Percentiles rank a stretch among this genome's conserved stretches.
phyloP scores from a whole-genome alignment of 148 eudicot genomes.

The Spergularia marina region DNA sequence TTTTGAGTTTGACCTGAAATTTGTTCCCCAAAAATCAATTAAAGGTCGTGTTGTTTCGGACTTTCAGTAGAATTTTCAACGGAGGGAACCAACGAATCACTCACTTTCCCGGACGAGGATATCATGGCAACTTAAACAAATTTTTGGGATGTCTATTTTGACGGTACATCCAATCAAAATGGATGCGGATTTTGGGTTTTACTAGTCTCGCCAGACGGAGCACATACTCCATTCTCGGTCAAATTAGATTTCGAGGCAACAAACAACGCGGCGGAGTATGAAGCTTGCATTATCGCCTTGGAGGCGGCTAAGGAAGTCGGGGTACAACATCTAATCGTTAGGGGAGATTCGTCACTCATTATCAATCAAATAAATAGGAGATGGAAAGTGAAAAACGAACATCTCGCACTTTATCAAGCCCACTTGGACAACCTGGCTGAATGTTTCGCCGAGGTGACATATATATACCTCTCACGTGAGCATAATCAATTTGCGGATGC shows the following conservation, averaged over 20 bases:
- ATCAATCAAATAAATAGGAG: neutral
- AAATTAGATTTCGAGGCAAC: neutral
- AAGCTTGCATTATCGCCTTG: neutral
- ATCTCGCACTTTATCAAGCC: neutral
- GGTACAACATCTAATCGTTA: neutral
- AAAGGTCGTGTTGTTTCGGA: neutral
- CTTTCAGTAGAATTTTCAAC: neutral
- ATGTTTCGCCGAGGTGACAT: neutral
- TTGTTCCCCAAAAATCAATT: neutral
- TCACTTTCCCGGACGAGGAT: neutral
- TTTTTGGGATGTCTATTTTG: neutral
- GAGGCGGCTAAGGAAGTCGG: neutral
- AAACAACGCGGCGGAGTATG: neutral
- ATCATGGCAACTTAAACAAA: neutral
- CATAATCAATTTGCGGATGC: neutral
- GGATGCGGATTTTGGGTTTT: neutral
- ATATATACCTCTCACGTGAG: neutral
- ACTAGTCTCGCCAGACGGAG: neutral
- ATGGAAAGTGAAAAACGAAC: neutral
- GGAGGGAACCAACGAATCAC: neutral
- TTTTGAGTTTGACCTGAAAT: neutral
- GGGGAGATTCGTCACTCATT: neutral
- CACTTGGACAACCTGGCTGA: neutral
- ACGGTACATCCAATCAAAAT: neutral
- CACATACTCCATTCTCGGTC: neutral